Evolutionary conservation across 345 rosid species (phyloP).

Genomic region (Conringia planisiliqua): DNA sequence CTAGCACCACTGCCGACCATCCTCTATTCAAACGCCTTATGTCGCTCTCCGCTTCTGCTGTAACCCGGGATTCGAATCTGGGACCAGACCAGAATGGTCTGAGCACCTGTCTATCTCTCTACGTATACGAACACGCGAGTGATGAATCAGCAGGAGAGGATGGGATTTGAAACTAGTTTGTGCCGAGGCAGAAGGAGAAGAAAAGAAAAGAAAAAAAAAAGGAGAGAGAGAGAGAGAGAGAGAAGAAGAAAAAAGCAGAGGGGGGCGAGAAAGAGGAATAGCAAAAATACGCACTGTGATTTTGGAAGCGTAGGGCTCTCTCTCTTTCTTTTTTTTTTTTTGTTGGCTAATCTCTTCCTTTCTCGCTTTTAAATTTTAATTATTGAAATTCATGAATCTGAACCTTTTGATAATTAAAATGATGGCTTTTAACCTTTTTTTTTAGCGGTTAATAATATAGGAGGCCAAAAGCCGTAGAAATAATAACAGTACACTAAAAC

Average conservation of each 20-base stretch:
- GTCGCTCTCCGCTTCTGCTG: conserved; percentile 22
- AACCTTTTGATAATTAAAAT: not conserved
- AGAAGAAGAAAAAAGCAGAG: not conserved
- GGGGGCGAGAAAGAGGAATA: conserved; percentile 16
- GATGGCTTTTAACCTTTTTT: not conserved
- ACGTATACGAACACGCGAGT: conserved; percentile 11
- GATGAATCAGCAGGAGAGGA: conserved; percentile 24
- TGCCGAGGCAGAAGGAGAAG: not conserved
- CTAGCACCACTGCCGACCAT: conserved; percentile 72
- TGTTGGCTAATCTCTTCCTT: not conserved
- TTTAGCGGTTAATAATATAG: not conserved
- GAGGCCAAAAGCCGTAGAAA: not conserved
- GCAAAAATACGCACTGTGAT: not conserved
- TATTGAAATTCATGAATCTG: not conserved
- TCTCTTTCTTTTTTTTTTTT: not conserved
- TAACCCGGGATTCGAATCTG: conserved; percentile 11
- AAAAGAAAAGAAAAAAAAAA: not conserved
- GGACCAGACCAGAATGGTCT: conserved; percentile 18
- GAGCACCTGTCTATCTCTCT: not conserved
- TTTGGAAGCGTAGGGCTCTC: conserved; percentile 34
- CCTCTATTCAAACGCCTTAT: conserved; percentile 35
- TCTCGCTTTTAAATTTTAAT: not conserved
- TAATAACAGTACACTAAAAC: not conserved
- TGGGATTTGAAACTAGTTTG: conserved; percentile 28
- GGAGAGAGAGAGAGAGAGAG: too few relatives aligned